A percentile compares a stretch with the other conserved stretches of the same genome.
Evolutionary conservation across 208 protist species (phyloP).

Genomic region (Novymonas esmeraldas): DNA sequence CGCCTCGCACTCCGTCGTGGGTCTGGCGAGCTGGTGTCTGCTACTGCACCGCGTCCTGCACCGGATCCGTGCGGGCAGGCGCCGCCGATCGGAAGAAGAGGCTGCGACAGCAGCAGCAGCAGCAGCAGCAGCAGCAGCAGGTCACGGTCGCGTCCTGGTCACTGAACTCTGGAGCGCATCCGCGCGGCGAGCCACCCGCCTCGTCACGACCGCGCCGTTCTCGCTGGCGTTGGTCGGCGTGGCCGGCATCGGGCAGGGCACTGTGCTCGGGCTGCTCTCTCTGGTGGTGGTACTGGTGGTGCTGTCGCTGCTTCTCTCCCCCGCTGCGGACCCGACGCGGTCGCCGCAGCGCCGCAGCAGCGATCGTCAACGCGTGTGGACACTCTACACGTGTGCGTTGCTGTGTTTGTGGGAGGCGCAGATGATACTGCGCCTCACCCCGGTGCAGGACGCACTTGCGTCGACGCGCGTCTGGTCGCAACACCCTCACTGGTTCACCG

Average conservation of each 20-base stretch:
- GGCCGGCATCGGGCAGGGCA: conserved; percentile 17
- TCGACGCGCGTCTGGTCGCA: background rate
- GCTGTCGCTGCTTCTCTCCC: conserved; percentile 1
- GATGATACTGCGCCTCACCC: background rate
- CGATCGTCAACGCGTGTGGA: conserved; percentile 16
- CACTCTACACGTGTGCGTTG: conserved; percentile 7
- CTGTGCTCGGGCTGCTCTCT: conserved; percentile 11
- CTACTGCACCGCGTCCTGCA: conserved; percentile 1
- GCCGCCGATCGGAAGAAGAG: too few relatives aligned
- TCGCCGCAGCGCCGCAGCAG: background rate
- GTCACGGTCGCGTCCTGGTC: too few relatives aligned
- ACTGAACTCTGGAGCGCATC: background rate
- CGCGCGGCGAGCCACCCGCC: background rate
- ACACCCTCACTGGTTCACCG: conserved; percentile 6
- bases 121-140: too few relatives aligned
- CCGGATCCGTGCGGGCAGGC: background rate
- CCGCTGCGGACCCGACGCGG: background rate
- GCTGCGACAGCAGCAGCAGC: too few relatives aligned
- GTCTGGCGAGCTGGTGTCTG: conserved; percentile 12
- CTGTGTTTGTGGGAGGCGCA: conserved; percentile 22
- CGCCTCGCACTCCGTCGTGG: conserved; percentile 3
- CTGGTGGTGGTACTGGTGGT: conserved; percentile 7
- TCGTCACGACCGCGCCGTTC: conserved; percentile 16
- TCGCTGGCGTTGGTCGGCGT: conserved; percentile 15
- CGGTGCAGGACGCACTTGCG: conserved; percentile 12